Percentiles rank a stretch among this genome's conserved stretches.
Conservation (phyloP, 352 stramenopile species). For the Phytopythium oedochilum region DNA sequence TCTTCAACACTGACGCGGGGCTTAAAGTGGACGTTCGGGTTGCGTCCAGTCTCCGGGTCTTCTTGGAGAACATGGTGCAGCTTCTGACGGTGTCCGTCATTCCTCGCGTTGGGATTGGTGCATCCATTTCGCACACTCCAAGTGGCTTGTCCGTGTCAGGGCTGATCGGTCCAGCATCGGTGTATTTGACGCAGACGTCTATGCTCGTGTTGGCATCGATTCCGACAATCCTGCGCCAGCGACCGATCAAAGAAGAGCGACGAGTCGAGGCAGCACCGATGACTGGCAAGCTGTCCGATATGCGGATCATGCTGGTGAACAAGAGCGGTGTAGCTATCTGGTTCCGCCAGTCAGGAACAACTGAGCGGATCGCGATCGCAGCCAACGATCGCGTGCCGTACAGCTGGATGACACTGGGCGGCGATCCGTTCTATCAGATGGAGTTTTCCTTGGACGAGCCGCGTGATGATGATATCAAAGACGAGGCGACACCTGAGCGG, state of each 20-base stretch:
- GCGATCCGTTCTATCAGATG: conserved; percentile 42
- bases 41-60: conserved; percentile 45
- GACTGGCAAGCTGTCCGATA: conserved; percentile 33
- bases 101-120: conserved; percentile 40
- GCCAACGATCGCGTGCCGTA: conserved; percentile 33
- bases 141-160: conserved; percentile 39
- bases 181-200: conserved; percentile 70
- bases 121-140: conserved; percentile 24
- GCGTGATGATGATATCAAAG: background rate
- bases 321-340: conserved; percentile 31
- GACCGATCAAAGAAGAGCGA: conserved; percentile 3
- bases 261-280: background rate
- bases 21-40: conserved; percentile 25
- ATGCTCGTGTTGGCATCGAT: conserved; percentile 61
- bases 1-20: conserved; percentile 16
- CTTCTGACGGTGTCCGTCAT: conserved; percentile 66
- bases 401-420: conserved; percentile 64
- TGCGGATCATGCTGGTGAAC: conserved; percentile 63
- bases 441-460: conserved; percentile 41
- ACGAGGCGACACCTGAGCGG: background rate
- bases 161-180: conserved; percentile 35
- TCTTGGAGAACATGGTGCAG: conserved; percentile 70
- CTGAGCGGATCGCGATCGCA: conserved; percentile 39
- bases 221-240: conserved; percentile 29
- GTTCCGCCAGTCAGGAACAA: conserved; percentile 65